phyloP scores from a whole-genome alignment of 371 early-diverging fungal species.

The Rhizopus arrhizus region DNA sequence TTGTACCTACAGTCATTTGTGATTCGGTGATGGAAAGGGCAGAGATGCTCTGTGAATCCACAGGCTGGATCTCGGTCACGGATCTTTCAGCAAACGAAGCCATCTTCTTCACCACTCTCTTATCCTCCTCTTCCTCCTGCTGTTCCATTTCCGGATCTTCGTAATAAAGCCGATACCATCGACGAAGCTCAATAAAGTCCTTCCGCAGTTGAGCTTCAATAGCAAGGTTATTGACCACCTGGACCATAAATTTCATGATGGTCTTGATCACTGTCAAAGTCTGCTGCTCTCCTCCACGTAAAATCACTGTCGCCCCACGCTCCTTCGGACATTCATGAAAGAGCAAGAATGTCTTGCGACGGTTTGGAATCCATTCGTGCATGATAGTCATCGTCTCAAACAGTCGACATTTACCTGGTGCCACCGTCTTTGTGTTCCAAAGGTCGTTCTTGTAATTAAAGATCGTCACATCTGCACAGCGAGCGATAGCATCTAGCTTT shows the following conservation, averaged over 20 bases:
- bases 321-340: slow-evolving; percentile 81
- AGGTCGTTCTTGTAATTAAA: slow-evolving; percentile 81
- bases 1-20: slow-evolving; percentile 25
- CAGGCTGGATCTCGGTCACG: neutral
- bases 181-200: slow-evolving; percentile 23
- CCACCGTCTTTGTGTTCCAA: slow-evolving; percentile 57
- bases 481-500: slow-evolving; percentile 78
- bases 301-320: slow-evolving; percentile 83
- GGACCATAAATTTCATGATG: slow-evolving; percentile 77
- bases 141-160: neutral
- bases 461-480: slow-evolving; percentile 82
- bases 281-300: slow-evolving; percentile 76
- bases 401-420: slow-evolving; percentile 73
- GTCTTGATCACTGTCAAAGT: slow-evolving; percentile 71
- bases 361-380: slow-evolving; percentile 73
- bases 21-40: slow-evolving; percentile 30
- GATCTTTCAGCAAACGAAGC: slow-evolving; percentile 13
- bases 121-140: neutral
- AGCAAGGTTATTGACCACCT: slow-evolving; percentile 79
- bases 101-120: slow-evolving; percentile 1
- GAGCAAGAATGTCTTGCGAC: slow-evolving; percentile 81
- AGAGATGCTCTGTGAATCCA: slow-evolving; percentile 25
- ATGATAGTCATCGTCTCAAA: slow-evolving; percentile 80
- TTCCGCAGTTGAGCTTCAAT: slow-evolving; percentile 65
- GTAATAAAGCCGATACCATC: slow-evolving; percentile 13